phyloP scores from a whole-genome alignment of 768 basidiomycete species.

The Phylloporus sp. region DNA sequence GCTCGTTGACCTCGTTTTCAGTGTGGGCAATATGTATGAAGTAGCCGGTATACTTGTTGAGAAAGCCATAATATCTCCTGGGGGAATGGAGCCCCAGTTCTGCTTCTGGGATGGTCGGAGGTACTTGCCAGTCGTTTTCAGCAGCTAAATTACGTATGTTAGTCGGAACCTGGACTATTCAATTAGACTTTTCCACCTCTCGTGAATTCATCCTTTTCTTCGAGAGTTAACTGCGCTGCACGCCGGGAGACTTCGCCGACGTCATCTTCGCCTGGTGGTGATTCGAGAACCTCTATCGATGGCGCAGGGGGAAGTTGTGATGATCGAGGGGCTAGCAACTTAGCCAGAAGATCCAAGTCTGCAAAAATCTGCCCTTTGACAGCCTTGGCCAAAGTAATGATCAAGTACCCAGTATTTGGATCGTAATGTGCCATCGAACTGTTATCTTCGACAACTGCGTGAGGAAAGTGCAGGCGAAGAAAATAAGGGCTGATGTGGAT shows the following conservation, averaged over 20 bases:
- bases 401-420: constrained; percentile 71
- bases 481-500: constrained; percentile 83
- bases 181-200: constrained; percentile 38
- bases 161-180: constrained; percentile 1
- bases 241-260: constrained; percentile 39
- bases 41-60: constrained; percentile 70
- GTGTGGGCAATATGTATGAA: constrained; percentile 66
- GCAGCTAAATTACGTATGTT: constrained; percentile 46
- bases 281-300: constrained; percentile 56
- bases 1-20: constrained; percentile 80
- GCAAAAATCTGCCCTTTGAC: constrained; percentile 60
- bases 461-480: constrained; percentile 71
- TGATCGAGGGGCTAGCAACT: constrained; percentile 65
- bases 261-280: constrained; percentile 24
- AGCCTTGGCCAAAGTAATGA: constrained; percentile 67
- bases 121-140: constrained; percentile 73
- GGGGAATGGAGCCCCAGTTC: constrained; percentile 34
- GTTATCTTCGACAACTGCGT: constrained; percentile 59
- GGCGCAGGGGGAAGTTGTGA: constrained; percentile 31
- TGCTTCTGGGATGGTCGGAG: constrained; percentile 52
- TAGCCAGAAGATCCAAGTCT: constrained; percentile 75
- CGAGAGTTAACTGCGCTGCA: constrained; percentile 45
- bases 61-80: constrained; percentile 66
- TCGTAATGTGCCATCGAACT: constrained; percentile 69
- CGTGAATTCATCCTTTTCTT: constrained; percentile 49